Conservation (phyloP, 106 monocot genomes). For the Allium sativum region DNA sequence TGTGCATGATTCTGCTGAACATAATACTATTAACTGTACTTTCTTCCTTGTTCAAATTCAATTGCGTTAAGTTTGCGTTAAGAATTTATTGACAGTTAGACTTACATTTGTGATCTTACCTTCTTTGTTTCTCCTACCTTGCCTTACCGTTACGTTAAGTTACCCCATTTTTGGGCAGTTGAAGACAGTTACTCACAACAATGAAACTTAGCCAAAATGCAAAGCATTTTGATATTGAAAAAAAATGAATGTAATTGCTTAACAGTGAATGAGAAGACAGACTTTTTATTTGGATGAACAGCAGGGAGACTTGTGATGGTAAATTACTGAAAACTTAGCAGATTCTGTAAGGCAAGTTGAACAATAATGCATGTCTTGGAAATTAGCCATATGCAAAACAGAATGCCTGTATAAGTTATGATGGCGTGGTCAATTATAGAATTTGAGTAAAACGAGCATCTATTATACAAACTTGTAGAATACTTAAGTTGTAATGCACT, state of each 20-base stretch:
- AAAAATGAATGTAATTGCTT: not conserved
- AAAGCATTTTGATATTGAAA: no score
- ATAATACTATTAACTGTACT: slow-evolving; percentile 8
- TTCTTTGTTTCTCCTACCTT: not conserved
- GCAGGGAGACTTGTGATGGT: not conserved
- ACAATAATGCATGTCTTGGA: not conserved
- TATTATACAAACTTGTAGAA: no score
- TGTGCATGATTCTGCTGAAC: not conserved
- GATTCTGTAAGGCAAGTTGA: not conserved
- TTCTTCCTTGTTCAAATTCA: slow-evolving; percentile 1
- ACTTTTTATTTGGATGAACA: slow-evolving; percentile 1
- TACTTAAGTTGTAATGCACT: no score
- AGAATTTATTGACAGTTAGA: no score
- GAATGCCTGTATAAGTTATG: no score
- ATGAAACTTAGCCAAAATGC: no score
- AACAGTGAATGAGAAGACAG: not conserved
- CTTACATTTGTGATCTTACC: not conserved
- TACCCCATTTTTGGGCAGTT: no score
- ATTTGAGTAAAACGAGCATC: no score
- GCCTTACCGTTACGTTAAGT: slow-evolving; percentile 1
- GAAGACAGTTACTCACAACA: no score
- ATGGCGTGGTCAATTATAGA: no score
- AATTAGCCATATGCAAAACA: not conserved
- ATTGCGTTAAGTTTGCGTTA: not conserved
- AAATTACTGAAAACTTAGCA: not conserved